Conservation (phyloP, 2,329 filamentous ascomycete species). For the Fusarium caatingaense region DNA sequence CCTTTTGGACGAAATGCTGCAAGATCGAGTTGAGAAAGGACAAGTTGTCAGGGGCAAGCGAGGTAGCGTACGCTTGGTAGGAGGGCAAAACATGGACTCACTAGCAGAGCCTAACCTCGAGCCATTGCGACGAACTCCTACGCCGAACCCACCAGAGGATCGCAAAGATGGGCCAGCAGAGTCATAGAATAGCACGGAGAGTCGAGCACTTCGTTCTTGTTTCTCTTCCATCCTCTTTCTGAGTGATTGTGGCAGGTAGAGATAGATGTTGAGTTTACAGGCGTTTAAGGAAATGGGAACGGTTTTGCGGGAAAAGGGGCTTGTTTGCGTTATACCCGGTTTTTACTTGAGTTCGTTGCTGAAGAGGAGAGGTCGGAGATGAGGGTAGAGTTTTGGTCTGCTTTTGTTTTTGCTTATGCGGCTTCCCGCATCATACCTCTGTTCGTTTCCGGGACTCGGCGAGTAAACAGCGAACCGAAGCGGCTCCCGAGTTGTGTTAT, state of each 20-base stretch:
- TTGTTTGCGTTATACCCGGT: conserved; percentile 51
- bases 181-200: conserved; percentile 21
- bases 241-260: conserved; percentile 21
- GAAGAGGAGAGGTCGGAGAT: conserved; percentile 26
- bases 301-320: conserved; percentile 33
- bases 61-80: conserved; percentile 73
- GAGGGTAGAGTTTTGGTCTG: conserved; percentile 17
- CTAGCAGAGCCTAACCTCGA: conserved; percentile 54
- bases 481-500: conserved; percentile 35
- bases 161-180: conserved; percentile 39
- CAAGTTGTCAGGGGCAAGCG: conserved; percentile 74
- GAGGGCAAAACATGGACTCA: conserved; percentile 56
- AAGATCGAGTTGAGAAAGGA: conserved; percentile 83
- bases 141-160: conserved; percentile 40
- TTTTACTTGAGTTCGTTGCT: conserved; percentile 44
- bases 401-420: conserved; percentile 34
- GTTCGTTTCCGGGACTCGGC: conserved; percentile 33
- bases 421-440: conserved; percentile 28
- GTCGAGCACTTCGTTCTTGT: background rate
- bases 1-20: conserved; percentile 96
- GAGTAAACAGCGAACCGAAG: conserved; percentile 27
- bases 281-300: conserved; percentile 34
- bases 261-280: conserved; percentile 29
- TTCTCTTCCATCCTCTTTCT: conserved; percentile 1
- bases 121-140: conserved; percentile 54